Evolutionary conservation across 331 rosid species (phyloP), one percentile per base, ranked within the genome.

Genomic region (Stylosanthes scabra): DNA sequence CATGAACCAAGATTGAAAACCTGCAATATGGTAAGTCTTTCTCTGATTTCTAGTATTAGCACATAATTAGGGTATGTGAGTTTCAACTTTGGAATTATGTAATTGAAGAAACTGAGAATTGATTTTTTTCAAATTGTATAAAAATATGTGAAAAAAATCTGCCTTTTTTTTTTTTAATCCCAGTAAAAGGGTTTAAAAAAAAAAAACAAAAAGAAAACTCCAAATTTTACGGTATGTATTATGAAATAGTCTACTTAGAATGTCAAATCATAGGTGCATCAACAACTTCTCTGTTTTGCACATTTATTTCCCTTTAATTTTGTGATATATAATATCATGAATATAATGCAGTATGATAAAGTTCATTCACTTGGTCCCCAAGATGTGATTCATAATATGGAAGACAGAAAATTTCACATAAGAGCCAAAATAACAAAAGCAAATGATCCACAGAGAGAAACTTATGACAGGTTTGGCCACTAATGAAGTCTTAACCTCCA

Each of bases 301-400:
- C 13, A 12, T 46, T 59, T 71, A 49, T 46, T 64, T 65, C 29
- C 27, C 31, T 29, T 72, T 5, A 63, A 6, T 58, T 74, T 34
- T 74, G 50, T 75, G 67, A 25, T 31, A 31, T 31, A 31, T 31
- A 42, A 44, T 83, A 31, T 31, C 49, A 44, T 83, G 64, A 37
- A 70, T 69, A 63, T 27, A 41, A 56, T 77, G 69, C 82, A 83
- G 93, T 78, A 76, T 88, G 85, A 71, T 71, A 88, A 78, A 79
- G 77, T 90, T 65, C 90, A 85, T 71, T 88, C 86, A 51, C 72
- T 86, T 74, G 89, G 85, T 64, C 72, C 65, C 68, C 85, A 80
- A 50, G 72, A 71, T 71, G 73, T 34, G 70, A 76, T 47, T 54
- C 57, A 66, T 74, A 82, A 78, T 55, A 20, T 74, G 52, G 75